Evolutionary conservation across 2,329 filamentous ascomycete species (phyloP).

Genomic region (Penicillium sp.): DNA sequence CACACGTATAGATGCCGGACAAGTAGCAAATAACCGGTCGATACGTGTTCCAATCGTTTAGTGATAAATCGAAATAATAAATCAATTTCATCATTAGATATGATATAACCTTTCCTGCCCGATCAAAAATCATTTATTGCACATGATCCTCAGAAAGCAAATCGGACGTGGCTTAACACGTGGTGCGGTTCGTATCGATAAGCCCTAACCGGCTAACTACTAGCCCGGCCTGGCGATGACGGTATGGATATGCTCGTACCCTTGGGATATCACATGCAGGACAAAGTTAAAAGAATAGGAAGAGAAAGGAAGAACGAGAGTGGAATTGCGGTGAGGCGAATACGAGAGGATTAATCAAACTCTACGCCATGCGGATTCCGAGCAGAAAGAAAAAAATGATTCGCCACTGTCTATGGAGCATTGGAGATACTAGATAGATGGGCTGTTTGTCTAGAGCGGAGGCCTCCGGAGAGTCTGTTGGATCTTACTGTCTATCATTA

Average conservation of each 20-base stretch:
- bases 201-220: background rate
- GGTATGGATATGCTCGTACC: background rate
- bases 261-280: background rate
- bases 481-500: too few relatives aligned
- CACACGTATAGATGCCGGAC: background rate
- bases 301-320: background rate
- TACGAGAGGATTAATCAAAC: background rate
- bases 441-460: background rate
- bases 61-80: background rate
- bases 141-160: background rate
- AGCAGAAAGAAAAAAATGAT: background rate
- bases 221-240: too few relatives aligned
- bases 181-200: constrained; percentile 1
- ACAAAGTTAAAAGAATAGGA: background rate
- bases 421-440: background rate
- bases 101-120: background rate
- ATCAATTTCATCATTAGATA: background rate
- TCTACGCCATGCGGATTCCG: background rate
- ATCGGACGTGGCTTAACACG: background rate
- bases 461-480: background rate
- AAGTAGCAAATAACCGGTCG: background rate
- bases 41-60: background rate
- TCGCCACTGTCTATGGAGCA: background rate
- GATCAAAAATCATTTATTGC: background rate
- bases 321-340: background rate